Base-by-base conservation (phyloP, 768 basidiomycete species). In the Hericium alpestre region DNA sequence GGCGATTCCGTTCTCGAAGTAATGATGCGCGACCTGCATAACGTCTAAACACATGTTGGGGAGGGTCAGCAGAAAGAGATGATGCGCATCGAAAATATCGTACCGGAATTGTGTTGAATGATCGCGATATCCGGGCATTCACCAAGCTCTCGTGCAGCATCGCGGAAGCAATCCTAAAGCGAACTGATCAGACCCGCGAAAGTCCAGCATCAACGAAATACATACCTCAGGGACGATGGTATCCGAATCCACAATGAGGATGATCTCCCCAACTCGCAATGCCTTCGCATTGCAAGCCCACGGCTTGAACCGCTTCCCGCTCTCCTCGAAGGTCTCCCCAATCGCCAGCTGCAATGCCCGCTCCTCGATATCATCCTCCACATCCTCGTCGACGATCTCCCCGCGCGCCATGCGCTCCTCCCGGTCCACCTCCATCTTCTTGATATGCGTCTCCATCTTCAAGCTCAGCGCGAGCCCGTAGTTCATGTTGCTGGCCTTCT, bases 401-500 rank as follows among this genome's bases (percentile, higher is more conserved):
- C 70, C 67, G 32, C 70, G 52, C 57, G 70, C 64, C 56, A 66
- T 66, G 59, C 69, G 58, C 65, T 64, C 43, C n/a, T 66, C 71
- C 15, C 71, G 65, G 16, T 66, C 70, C 10, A 71, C 69, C 64
- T 82, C 79, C 16, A 83, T 71, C n/a, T 64, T 64, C 9, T 73
- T 73, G 50, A 83, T 71, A 50, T 75, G 68, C 58, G 76, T 74
- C 65, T 82, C 80, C 61, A 81, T 67, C 54, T 82, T 78, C 27
- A 90, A 73, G 4, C 83, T 85, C 5, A 91, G 74, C 64, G 82
- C 71, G n/a, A 78, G 74, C 0, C 79, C 90, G 63, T 86, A 92
- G 67, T 94, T 95, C 86, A 94, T 84, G 70, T 95, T 95, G 15
- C 83, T 85, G 1, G 91, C 91, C 71, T 95, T 95, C 76, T 95